Evolutionary conservation across 345 rosid species (phyloP).

Genomic region (Euphorbia peplus): DNA sequence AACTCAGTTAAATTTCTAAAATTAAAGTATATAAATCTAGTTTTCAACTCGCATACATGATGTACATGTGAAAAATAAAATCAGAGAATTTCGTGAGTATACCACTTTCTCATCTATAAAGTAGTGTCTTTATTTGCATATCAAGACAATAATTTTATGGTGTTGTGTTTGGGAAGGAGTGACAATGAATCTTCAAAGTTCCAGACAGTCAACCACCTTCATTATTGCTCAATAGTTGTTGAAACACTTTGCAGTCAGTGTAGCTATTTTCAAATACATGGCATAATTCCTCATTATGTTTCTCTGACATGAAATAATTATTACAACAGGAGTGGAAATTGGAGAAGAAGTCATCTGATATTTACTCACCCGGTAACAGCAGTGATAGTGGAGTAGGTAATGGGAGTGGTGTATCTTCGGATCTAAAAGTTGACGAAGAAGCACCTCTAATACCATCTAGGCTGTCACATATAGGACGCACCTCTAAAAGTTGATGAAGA

Average conservation of each 20-base stretch:
- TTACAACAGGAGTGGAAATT: conserved; percentile 72
- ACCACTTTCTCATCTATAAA: not conserved
- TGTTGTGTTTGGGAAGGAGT: not conserved
- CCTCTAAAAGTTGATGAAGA: no score
- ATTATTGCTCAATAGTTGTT: not conserved
- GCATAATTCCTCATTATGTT: not conserved
- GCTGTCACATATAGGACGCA: conserved; percentile 73
- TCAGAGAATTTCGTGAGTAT: not conserved
- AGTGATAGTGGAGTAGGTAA: conserved; percentile 39
- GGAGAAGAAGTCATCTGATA: conserved; percentile 92
- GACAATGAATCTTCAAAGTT: no score
- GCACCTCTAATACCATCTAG: conserved; percentile 72
- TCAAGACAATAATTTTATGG: not conserved
- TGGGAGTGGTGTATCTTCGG: conserved; percentile 34
- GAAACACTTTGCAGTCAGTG: not conserved
- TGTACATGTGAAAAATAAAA: not conserved
- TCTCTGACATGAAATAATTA: not conserved
- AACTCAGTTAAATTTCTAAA: not conserved
- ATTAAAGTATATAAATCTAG: not conserved
- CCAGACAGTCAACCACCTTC: not conserved
- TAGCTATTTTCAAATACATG: not conserved
- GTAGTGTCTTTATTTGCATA: not conserved
- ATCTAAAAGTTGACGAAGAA: conserved; percentile 64
- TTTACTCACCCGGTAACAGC: conserved; percentile 46
- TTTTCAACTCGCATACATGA: not conserved